Percentiles rank a stretch among this genome's conserved stretches.
These are phyloP conservation scores for Blumeria hordei DNA, from an alignment of 2,329 filamentous ascomycete species.

Conservation along the genomic window DNA sequence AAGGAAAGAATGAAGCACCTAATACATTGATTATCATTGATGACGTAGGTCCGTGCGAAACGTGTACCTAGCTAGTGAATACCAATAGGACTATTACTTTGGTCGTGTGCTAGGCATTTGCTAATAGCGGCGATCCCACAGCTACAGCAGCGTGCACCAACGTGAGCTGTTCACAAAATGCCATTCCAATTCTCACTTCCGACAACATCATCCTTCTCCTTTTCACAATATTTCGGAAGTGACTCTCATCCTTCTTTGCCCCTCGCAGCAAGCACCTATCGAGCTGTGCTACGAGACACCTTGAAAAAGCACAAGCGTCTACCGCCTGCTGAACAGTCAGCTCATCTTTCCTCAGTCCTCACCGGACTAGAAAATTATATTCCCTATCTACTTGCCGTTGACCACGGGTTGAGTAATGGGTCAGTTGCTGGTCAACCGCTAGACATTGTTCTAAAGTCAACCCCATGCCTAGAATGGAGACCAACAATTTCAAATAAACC, in stretches of 20 bases:
- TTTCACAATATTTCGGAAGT: slow-evolving; percentile 52
- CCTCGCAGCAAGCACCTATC: slow-evolving; percentile 56
- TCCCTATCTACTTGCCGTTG: slow-evolving; percentile 59
- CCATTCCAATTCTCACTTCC: slow-evolving; percentile 74
- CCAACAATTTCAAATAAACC: slow-evolving; percentile 46
- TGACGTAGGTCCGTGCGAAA: too few species aligned
- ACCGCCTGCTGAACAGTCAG: slow-evolving; percentile 41
- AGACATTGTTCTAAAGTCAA: slow-evolving; percentile 35
- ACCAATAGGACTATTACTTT: too few species aligned
- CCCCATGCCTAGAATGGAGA: slow-evolving; percentile 58
- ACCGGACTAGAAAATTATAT: slow-evolving; percentile 53
- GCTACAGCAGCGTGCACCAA: not conserved
- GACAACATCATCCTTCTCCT: slow-evolving; percentile 70
- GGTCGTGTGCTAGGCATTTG: too few species aligned
- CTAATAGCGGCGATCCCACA: too few species aligned
- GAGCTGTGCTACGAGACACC: slow-evolving; percentile 57
- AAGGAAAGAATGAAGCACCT: too few species aligned
- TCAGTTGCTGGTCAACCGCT: slow-evolving; percentile 34
- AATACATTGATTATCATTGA: too few species aligned
- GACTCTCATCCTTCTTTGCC: slow-evolving; percentile 76
- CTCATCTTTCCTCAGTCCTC: slow-evolving; percentile 46
- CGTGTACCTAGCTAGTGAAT: too few species aligned
- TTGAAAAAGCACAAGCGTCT: slow-evolving; percentile 81
- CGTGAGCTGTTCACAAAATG: slow-evolving; percentile 28
- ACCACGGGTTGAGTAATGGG: slow-evolving; percentile 39